A percentile compares a stretch with the other conserved stretches of the same genome.
phyloP scores from a whole-genome alignment of 176 grass and related monocot genomes.

The Oropetium thomaeum region DNA sequence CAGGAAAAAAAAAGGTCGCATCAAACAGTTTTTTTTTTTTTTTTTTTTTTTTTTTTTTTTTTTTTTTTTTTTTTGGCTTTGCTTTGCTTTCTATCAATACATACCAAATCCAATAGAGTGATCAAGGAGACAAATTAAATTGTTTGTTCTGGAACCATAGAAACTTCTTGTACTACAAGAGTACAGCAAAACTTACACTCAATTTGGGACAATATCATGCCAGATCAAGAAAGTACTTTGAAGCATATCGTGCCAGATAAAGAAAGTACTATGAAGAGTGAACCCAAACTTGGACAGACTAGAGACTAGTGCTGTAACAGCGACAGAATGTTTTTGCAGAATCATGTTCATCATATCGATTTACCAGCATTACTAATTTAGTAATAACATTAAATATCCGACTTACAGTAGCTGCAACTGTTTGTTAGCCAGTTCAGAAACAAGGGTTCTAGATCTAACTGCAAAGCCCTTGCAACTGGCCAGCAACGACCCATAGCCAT shows the following conservation, averaged over 20 bases:
- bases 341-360: not conserved
- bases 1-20: too few relatives aligned
- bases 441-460: not conserved
- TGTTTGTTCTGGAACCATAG: not conserved
- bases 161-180: not conserved
- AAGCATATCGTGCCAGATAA: not conserved
- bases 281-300: not conserved
- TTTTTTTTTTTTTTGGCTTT: too few relatives aligned
- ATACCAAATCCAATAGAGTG: not conserved
- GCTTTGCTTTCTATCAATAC: not conserved
- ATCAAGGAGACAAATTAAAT: not conserved
- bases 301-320: not conserved
- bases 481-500: not conserved
- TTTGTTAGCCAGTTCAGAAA: not conserved
- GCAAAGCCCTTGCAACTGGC: conserved; percentile 10
- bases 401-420: not conserved
- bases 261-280: not conserved
- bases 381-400: not conserved
- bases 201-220: not conserved
- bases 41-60: too few relatives aligned
- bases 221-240: not conserved
- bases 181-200: not conserved
- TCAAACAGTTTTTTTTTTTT: too few relatives aligned
- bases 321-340: not conserved
- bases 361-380: not conserved